These are phyloP conservation scores for Hypoxylon rubiginosum DNA, from an alignment of 2,329 filamentous ascomycete species.

Conservation along the genomic window DNA sequence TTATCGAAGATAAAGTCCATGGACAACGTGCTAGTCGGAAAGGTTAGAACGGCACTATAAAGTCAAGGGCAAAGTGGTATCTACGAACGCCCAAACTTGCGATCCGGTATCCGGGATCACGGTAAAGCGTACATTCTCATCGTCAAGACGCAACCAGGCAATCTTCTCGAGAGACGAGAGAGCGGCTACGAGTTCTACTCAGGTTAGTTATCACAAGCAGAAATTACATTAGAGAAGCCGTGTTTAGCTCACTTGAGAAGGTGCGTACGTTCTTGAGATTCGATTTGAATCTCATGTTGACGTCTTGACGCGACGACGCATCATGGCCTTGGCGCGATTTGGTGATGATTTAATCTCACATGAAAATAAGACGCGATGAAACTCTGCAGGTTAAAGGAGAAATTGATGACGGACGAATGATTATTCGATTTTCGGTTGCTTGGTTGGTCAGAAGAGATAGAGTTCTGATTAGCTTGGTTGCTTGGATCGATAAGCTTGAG, in stretches of 20 bases:
- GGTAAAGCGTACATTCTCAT: slow-evolving; percentile 91
- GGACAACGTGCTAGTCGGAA: slow-evolving; percentile 62
- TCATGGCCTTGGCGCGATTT: slow-evolving; percentile 32
- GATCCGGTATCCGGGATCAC: slow-evolving; percentile 95
- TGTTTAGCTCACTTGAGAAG: slow-evolving; percentile 67
- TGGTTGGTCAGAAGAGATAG: slow-evolving; percentile 10
- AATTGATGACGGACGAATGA: slow-evolving; percentile 3
- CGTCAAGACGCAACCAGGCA: slow-evolving; percentile 90
- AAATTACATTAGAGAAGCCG: not conserved
- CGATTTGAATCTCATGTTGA: slow-evolving; percentile 74
- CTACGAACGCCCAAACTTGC: slow-evolving; percentile 91
- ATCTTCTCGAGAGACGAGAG: slow-evolving; percentile 81
- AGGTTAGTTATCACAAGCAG: slow-evolving; percentile 10
- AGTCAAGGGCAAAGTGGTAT: slow-evolving; percentile 49
- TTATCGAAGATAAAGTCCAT: slow-evolving; percentile 89
- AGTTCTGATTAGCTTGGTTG: not conserved
- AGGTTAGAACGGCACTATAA: slow-evolving; percentile 30
- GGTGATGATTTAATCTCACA: slow-evolving; percentile 19
- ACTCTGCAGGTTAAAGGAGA: slow-evolving; percentile 14
- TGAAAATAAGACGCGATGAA: slow-evolving; percentile 31
- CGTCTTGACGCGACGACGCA: slow-evolving; percentile 22
- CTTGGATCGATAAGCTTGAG: slow-evolving; percentile 29
- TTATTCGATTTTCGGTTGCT: slow-evolving; percentile 5
- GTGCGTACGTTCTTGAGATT: slow-evolving; percentile 75
- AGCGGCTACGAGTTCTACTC: slow-evolving; percentile 72